These are phyloP conservation scores for Aureobasidium sp. DNA, from an alignment of 2,329 filamentous ascomycete genomes.

Conservation along the genomic window DNA sequence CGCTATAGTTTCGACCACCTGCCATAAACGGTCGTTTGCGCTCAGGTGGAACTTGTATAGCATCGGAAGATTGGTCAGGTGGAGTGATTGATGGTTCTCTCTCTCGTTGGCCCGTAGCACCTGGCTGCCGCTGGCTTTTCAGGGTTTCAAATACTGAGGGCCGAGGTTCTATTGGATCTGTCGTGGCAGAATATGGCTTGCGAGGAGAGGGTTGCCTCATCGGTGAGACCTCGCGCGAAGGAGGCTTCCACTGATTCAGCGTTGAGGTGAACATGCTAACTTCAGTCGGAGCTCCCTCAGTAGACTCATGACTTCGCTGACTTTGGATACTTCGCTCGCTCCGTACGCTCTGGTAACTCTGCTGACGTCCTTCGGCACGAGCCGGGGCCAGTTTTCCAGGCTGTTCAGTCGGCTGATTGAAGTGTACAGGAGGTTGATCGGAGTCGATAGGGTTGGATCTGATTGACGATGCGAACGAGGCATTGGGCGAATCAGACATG, in stretches of 20 bases:
- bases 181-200: neutral
- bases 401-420: neutral
- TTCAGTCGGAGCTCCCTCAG: neutral
- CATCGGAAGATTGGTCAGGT: neutral
- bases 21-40: conserved; percentile 62
- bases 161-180: neutral
- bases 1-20: conserved; percentile 30
- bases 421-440: conserved; percentile 7
- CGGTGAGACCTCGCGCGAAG: conserved; percentile 3
- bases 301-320: conserved; percentile 11
- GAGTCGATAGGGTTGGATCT: neutral
- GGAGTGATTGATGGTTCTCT: neutral
- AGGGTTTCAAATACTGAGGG: conserved; percentile 5
- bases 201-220: conserved; percentile 5
- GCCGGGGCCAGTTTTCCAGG: neutral
- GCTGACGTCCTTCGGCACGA: conserved; percentile 17
- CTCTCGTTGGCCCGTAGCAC: conserved; percentile 20
- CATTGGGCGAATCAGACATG: conserved; percentile 22
- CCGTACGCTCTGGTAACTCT: conserved; percentile 31
- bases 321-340: conserved; percentile 28
- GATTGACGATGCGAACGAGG: conserved; percentile 5
- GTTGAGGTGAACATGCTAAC: conserved; percentile 16
- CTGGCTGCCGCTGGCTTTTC: neutral
- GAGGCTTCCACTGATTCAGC: conserved; percentile 17
- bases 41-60: conserved; percentile 41